Percentiles rank a stretch among this genome's conserved stretches.
Evolutionary conservation across 106 monocot genomes (phyloP).

Genomic region (Acanthochlamys bracteata): DNA sequence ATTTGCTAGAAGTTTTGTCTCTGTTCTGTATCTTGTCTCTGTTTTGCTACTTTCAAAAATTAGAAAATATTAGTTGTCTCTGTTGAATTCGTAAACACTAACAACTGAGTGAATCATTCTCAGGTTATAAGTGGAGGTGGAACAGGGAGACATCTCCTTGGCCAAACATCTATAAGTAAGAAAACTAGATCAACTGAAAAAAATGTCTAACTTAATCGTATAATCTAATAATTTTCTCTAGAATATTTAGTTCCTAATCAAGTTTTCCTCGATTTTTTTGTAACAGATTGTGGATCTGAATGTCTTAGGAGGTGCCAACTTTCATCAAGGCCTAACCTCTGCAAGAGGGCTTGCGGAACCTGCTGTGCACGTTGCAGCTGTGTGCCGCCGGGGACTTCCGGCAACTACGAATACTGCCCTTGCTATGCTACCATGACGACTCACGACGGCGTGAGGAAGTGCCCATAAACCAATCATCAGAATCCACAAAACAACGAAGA

Average conservation of each 20-base stretch:
- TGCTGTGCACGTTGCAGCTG: constrained; percentile 49
- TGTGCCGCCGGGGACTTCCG: constrained; percentile 47
- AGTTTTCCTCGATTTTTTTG: not conserved
- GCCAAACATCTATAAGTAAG: not conserved
- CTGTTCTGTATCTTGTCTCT: too few relatives aligned
- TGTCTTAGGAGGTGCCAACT: constrained; percentile 27
- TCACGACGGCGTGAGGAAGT: constrained; percentile 24
- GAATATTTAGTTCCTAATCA: not conserved
- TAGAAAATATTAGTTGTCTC: too few relatives aligned
- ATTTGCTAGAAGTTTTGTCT: too few relatives aligned
- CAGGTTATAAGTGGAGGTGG: not conserved
- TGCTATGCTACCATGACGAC: constrained; percentile 41
- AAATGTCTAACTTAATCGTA: too few relatives aligned
- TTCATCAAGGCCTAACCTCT: constrained; percentile 35
- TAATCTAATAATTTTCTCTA: too few relatives aligned
- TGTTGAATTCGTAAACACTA: not conserved
- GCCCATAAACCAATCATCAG: constrained; percentile 20
- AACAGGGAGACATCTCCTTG: not conserved
- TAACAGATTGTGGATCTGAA: constrained; percentile 26
- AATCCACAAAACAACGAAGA: not conserved
- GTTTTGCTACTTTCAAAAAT: too few relatives aligned
- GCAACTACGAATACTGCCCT: constrained; percentile 36
- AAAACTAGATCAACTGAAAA: too few relatives aligned
- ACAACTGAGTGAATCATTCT: not conserved
- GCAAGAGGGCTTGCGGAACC: constrained; percentile 35